Evolutionary conservation across 805 yeast species (phyloP), one percentile per base, ranked within the genome.

Genomic region (Spathaspora girioi): DNA sequence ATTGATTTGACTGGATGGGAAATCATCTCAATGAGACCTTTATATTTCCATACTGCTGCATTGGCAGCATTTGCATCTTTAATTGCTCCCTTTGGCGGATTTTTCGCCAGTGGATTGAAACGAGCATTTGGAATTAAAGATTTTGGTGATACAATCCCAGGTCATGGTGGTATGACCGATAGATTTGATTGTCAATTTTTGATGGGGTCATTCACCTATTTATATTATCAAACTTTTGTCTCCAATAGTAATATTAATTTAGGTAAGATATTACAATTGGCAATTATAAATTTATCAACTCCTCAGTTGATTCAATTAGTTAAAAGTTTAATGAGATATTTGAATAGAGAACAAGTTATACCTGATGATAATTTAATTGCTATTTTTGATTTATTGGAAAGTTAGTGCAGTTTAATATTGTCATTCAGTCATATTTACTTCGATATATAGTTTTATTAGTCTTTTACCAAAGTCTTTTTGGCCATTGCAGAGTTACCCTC

Each of bases 1-100:
- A 83, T 82, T 19, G 79, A 78, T 18, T 61, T 76, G 40, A 55
- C 67, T 48, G 58, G 49, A 19, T 55, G 69, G 32, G 81, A 80
- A 11, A 76, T 74, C 29, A 65, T 90, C 15, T 78, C 83, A 14
- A 62, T 91, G 44, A 89, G 88, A 62, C 98, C 99, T 46, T 84
- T 94, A 48, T 91, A 93, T 69, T 81, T 92, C 75, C 99, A 94
- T 67, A 85, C 96, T 1, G 79, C 90, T 52, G 79, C 86, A 43
- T 73, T 93, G 54, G 96, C 97, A 14, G 87, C 96, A 3, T 94
- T 94, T 77, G 98, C 99, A 1, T 93, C 98, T 0, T 78, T 94
- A 57, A 86, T 94, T 67, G 99, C 99, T 3, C 99, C 99, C 53
- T 94, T 94, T 66, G 99, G 99, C 50, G 99, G 99, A 1, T 94